Evolutionary conservation across 2,329 filamentous ascomycete species (phyloP).

Genomic region (Cladosporium cucumerinum): DNA sequence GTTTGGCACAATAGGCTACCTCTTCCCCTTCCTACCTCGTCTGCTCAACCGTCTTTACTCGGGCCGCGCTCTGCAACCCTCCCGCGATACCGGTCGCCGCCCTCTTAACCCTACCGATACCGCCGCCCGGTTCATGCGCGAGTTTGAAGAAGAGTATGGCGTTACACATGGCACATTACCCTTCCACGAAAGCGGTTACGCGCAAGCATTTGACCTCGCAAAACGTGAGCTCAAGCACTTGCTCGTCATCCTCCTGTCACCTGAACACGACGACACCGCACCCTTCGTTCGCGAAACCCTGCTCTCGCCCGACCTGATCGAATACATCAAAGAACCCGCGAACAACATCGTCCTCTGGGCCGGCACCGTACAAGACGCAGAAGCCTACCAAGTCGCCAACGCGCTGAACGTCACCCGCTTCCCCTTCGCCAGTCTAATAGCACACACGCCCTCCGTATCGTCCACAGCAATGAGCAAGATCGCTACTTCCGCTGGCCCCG

Average conservation of each 20-base stretch:
- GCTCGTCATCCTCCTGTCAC: slow-evolving; percentile 81
- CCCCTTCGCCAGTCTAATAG: slow-evolving; percentile 81
- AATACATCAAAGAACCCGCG: slow-evolving; percentile 68
- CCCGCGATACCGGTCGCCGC: slow-evolving; percentile 61
- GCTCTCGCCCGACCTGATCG: slow-evolving; percentile 67
- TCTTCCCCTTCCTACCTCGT: slow-evolving; percentile 77
- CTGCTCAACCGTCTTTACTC: slow-evolving; percentile 52
- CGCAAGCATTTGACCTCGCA: slow-evolving; percentile 82
- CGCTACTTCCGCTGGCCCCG: slow-evolving; percentile 70
- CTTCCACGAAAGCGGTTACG: slow-evolving; percentile 85
- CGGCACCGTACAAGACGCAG: slow-evolving; percentile 86
- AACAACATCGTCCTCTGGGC: slow-evolving; percentile 89
- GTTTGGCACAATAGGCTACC: slow-evolving; percentile 69
- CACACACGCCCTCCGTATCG: slow-evolving; percentile 79
- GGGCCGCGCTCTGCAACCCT: slow-evolving; percentile 54
- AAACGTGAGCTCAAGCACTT: slow-evolving; percentile 91
- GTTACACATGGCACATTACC: slow-evolving; percentile 57
- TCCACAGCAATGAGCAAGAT: slow-evolving; percentile 88
- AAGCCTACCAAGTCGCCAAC: slow-evolving; percentile 88
- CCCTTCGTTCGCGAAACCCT: slow-evolving; percentile 80
- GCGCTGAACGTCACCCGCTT: slow-evolving; percentile 89
- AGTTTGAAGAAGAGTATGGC: slow-evolving; percentile 94
- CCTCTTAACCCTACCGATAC: slow-evolving; percentile 82
- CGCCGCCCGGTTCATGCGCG: slow-evolving; percentile 80
- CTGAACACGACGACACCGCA: slow-evolving; percentile 89